Base-by-base conservation (phyloP, 495 filamentous ascomycete species). In the Aspergillus campestris region DNA sequence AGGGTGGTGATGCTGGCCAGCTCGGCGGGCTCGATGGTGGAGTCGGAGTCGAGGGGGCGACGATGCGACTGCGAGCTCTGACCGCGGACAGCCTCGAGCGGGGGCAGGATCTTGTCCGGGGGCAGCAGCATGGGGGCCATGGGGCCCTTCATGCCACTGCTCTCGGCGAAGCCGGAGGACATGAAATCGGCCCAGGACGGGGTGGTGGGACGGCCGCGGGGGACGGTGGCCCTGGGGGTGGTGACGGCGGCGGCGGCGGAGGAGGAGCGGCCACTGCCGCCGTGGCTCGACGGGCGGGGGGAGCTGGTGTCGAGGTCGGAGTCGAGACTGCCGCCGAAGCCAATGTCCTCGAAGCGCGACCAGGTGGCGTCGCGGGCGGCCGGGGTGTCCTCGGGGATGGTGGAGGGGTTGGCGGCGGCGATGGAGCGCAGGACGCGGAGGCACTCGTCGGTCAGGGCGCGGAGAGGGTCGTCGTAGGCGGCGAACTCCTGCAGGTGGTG, bases 121-220 rank as follows among this genome's bases (percentile, higher is more conserved):
- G 92, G 89, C 38, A 97, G 64, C n/a, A 94, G 65, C 29, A 90
- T 58, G 7, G 82, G 75, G 11, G 79, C 70, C 31, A 61, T 59
- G 10, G 78, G 71, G 12, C 66, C 44, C 38, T 65, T 71, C 28
- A 70, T 62, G 44, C 71, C 66, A 8, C 68, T 70, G 39, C 92
- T 84, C 48, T 94, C 87, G 13, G 81, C 74, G 52, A 98, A 98
- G 0, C 92, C 92, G 36, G 87, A 89, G 3, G 86, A 94, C 52
- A 98, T 74, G 62, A 98, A 98, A 58, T 98, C 92, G 7, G 90
- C 89, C 90, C 90, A 96, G 1, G 92, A 97, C 8, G 92, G 92
- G 3, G 92, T 98, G 0, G 89, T 96, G 3, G 92, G 94, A 34
- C 92, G 77, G 12, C 81, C 89, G 18, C 46, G 86, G 59, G 47